A percentile compares a stretch with the other conserved stretches of the same genome.
phyloP scores from a whole-genome alignment of 192 early-diverging fungal species.

The Coemansia sp. region DNA sequence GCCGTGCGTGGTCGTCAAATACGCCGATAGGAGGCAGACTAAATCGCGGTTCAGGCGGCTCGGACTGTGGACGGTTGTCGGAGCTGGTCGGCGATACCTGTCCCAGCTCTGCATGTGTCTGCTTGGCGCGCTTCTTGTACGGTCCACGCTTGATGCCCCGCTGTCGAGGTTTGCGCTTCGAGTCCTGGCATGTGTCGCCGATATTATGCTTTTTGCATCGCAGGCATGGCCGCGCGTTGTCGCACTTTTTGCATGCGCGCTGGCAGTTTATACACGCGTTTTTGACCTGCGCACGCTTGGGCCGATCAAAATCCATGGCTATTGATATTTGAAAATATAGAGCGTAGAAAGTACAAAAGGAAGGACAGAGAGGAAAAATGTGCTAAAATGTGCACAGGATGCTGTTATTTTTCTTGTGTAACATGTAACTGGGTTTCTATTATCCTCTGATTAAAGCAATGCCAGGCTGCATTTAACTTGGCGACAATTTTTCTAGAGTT shows the following conservation, averaged over 20 bases:
- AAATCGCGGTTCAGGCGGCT: background rate
- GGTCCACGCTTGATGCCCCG: constrained; percentile 84
- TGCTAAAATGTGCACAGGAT: too few species aligned
- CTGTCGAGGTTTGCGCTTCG: constrained; percentile 75
- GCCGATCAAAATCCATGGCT: constrained; percentile 3
- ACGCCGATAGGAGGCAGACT: background rate
- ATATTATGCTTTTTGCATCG: constrained; percentile 76
- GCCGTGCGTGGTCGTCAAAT: background rate
- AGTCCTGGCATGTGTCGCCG: constrained; percentile 68
- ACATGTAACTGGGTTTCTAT: too few species aligned
- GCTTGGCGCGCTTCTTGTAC: constrained; percentile 60
- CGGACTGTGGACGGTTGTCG: background rate
- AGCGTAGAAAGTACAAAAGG: too few species aligned
- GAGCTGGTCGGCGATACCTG: background rate
- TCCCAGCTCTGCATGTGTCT: background rate
- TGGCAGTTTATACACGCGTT: constrained; percentile 89
- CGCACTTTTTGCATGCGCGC: constrained; percentile 91
- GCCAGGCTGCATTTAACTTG: too few species aligned
- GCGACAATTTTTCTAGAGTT: too few species aligned
- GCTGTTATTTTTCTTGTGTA: too few species aligned
- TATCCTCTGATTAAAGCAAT: too few species aligned
- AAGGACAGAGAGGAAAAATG: too few species aligned
- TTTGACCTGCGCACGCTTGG: constrained; percentile 80
- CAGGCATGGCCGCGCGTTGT: constrained; percentile 76
- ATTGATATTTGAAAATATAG: background rate